Conservation (phyloP, 192 early-diverging fungal genomes). For the Coemansia sp. region DNA sequence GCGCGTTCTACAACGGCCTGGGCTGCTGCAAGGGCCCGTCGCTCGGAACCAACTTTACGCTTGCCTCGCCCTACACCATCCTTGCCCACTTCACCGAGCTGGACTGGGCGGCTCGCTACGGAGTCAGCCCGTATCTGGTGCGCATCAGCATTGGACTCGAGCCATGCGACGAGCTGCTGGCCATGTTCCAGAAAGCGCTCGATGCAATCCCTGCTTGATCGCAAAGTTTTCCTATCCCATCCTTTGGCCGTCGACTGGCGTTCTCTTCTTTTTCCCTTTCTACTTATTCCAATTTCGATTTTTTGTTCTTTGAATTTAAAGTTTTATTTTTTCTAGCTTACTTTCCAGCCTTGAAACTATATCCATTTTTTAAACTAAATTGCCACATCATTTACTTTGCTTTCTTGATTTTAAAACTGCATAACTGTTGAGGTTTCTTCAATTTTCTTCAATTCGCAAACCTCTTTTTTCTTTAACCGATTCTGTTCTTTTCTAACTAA, state of each 20-base stretch:
- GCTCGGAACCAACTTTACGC: slow-evolving; percentile 95
- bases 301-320: background rate
- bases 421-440: background rate
- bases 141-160: slow-evolving; percentile 91
- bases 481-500: background rate
- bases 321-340: background rate
- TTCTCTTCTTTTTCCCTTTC: background rate
- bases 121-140: slow-evolving; percentile 73
- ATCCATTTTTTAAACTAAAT: background rate
- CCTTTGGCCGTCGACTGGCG: background rate
- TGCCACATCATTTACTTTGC: background rate
- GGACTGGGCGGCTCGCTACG: slow-evolving; percentile 86
- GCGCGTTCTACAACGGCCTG: slow-evolving; percentile 78
- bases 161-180: slow-evolving; percentile 65
- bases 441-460: background rate
- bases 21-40: slow-evolving; percentile 90
- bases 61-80: slow-evolving; percentile 92
- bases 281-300: slow-evolving; percentile 3
- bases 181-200: slow-evolving; percentile 71
- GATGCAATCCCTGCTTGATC: slow-evolving; percentile 43
- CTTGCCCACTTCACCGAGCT: slow-evolving; percentile 93
- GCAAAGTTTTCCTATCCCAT: background rate
- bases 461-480: background rate
- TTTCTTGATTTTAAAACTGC: background rate
- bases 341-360: background rate